Base-by-base conservation (phyloP, 2,329 filamentous ascomycete genomes). In the Aspergillus glaucus region DNA sequence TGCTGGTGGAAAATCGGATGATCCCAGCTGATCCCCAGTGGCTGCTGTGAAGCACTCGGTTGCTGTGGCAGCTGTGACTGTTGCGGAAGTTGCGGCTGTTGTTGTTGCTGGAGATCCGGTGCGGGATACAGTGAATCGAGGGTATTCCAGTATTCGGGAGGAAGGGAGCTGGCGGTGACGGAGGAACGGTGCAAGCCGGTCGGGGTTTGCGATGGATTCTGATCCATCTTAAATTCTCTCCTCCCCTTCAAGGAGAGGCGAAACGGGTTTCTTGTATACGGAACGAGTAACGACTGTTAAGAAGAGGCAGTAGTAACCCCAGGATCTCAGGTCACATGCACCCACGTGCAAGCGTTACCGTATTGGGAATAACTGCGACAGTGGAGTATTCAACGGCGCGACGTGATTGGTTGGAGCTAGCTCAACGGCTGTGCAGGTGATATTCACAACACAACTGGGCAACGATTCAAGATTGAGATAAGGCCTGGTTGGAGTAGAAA, bases 61-160 rank as follows among this genome's bases (percentile, higher is more conserved):
- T 58, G 54, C 14, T 59, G 53, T n/a, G 55, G 53, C 28, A 55
- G 57, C 19, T 37, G 34, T 8, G 50, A 53, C 32, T 53, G 45
- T 50, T 58, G 56, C 22, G 61, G 54, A 28, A 48, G 48, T 30
- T 50, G 55, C 17, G 41, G 37, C 44, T 57, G 52, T 43, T 60
- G 62, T 39, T 63, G 62, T 30, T 51, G 50, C 32, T 60, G 58
- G 30, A 60, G 48, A 44, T 61, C 55, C 3, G 58, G 47, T 30
- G 32, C 41, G 8, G 53, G 24, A 48, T 67, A 71, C 34, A 70
- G 47, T 6, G 62, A 45, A 43, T 67, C 67, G 44, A 71, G 58
- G 12, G 51, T 59, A 48, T 58, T 60, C 69, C 69, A 72, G 52
- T 66, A 71, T n/a, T 69, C 68, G 8, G 62, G 46, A 15, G 60